These are phyloP conservation scores for Lachnellula suecica DNA, from an alignment of 2,329 filamentous ascomycete species.

Conservation along the genomic window DNA sequence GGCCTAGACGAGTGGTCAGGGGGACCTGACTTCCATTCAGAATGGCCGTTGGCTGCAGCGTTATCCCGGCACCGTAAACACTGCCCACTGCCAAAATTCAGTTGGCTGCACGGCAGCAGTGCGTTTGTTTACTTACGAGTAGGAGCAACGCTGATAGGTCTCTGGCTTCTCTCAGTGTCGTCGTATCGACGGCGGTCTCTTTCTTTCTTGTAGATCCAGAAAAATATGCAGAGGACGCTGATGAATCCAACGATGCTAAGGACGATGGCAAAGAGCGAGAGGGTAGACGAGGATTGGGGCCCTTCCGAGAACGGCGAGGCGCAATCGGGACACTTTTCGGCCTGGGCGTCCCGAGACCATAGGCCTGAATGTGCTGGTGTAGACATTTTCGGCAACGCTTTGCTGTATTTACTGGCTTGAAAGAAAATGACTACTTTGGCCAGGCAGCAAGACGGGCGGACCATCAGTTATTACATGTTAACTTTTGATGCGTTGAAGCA, in stretches of 20 bases:
- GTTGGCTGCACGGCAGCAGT: neutral
- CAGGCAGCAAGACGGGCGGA: too few relatives aligned
- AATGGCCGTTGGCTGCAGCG: neutral
- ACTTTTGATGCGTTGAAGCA: too few relatives aligned
- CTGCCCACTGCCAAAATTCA: neutral
- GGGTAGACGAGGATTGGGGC: neutral
- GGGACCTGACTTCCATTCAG: neutral
- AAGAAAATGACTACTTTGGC: too few relatives aligned
- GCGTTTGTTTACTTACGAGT: neutral
- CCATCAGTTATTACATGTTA: too few relatives aligned
- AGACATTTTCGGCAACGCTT: neutral
- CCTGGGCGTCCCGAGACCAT: neutral
- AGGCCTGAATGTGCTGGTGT: neutral
- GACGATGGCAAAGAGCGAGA: neutral
- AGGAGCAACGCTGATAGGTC: neutral
- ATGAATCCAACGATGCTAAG: neutral
- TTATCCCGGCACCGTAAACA: neutral
- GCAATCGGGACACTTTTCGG: neutral
- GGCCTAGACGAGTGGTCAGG: neutral
- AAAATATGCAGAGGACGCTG: neutral
- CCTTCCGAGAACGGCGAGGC: neutral
- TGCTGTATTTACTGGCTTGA: neutral
- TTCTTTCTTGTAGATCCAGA: neutral
- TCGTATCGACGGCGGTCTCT: neutral
- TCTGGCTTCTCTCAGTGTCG: neutral